These are phyloP conservation scores for Oryza glumipatula DNA, from an alignment of 176 grass and related monocot species.

Conservation along the genomic window DNA sequence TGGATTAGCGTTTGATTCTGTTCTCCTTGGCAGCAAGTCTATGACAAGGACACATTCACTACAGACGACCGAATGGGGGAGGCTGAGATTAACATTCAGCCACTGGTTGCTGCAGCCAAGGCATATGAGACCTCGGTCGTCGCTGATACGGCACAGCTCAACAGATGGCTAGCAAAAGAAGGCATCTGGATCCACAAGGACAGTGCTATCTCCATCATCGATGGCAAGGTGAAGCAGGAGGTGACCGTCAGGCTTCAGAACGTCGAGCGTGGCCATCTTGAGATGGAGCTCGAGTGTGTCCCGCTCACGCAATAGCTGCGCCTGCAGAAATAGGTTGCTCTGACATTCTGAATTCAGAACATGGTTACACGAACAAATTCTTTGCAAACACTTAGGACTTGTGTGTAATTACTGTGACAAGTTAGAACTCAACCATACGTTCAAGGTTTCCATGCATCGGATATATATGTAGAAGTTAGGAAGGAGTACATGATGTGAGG, in stretches of 20 bases:
- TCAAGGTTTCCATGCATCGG: background rate
- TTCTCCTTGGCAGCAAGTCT: slow-evolving; percentile 74
- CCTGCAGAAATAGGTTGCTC: background rate
- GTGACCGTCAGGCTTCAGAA: slow-evolving; percentile 81
- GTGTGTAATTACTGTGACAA: slow-evolving; percentile 15
- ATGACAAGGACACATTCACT: slow-evolving; percentile 92
- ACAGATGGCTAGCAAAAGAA: slow-evolving; percentile 66
- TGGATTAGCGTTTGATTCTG: slow-evolving; percentile 44
- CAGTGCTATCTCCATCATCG: slow-evolving; percentile 61
- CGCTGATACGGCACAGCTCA: slow-evolving; percentile 60
- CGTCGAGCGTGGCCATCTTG: slow-evolving; percentile 78
- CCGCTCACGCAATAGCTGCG: slow-evolving; percentile 77
- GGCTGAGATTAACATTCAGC: slow-evolving; percentile 86
- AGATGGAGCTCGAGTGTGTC: slow-evolving; percentile 96
- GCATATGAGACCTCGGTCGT: slow-evolving; percentile 63
- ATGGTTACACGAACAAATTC: slow-evolving; percentile 18
- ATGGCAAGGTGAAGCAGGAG: slow-evolving; percentile 81
- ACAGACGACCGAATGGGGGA: slow-evolving; percentile 88
- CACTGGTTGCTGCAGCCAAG: slow-evolving; percentile 72
- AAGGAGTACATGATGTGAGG: background rate
- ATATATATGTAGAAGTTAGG: slow-evolving; percentile 32
- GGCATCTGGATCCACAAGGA: slow-evolving; percentile 64
- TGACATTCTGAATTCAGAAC: slow-evolving; percentile 1
- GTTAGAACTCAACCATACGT: background rate
- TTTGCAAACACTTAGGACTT: background rate